A percentile compares a stretch with the other conserved stretches of the same genome.
Evolutionary conservation across 208 protist genomes (phyloP).

Genomic region (Crithidia bombi): DNA sequence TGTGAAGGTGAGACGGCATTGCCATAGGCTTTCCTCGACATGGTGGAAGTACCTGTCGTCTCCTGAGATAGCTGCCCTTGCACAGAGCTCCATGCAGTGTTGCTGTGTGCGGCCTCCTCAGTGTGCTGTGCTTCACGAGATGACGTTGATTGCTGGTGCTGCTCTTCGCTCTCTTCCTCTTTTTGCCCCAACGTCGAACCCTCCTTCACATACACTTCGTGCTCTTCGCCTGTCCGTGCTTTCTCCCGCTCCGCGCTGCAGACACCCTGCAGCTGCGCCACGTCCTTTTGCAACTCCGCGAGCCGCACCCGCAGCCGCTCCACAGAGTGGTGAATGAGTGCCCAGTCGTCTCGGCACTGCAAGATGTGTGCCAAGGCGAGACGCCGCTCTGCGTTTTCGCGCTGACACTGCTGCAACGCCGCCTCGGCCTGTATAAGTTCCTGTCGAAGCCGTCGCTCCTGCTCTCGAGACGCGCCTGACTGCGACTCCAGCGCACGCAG

Average conservation of each 20-base stretch:
- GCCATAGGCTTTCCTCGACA: too few relatives aligned
- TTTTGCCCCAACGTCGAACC: too few relatives aligned
- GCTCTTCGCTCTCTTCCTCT: too few relatives aligned
- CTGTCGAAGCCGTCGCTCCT: slow-evolving; percentile 19
- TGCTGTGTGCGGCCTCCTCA: too few relatives aligned
- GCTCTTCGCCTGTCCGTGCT: not conserved
- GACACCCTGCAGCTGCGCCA: slow-evolving; percentile 13
- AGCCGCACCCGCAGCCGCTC: slow-evolving; percentile 29
- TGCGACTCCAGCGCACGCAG: slow-evolving; percentile 5
- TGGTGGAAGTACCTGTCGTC: too few relatives aligned
- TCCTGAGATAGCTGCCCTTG: too few relatives aligned
- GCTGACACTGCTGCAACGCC: slow-evolving; percentile 15
- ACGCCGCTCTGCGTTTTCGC: slow-evolving; percentile 33
- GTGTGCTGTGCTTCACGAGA: too few relatives aligned
- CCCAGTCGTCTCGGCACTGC: slow-evolving; percentile 63
- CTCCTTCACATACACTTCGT: too few relatives aligned
- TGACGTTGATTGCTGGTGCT: too few relatives aligned
- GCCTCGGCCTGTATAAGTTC: slow-evolving; percentile 12
- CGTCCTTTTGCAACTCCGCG: slow-evolving; percentile 20
- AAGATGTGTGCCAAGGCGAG: slow-evolving; percentile 39
- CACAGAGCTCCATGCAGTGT: too few relatives aligned
- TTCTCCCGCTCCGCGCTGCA: not conserved
- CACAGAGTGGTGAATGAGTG: slow-evolving; percentile 39
- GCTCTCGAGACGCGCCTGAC: slow-evolving; percentile 6
- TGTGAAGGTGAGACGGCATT: too few relatives aligned